A percentile compares a stretch with the other conserved stretches of the same genome.
Evolutionary conservation across 1,284 basidiomycete species (phyloP).

Genomic region (Trichosporon sp.): DNA sequence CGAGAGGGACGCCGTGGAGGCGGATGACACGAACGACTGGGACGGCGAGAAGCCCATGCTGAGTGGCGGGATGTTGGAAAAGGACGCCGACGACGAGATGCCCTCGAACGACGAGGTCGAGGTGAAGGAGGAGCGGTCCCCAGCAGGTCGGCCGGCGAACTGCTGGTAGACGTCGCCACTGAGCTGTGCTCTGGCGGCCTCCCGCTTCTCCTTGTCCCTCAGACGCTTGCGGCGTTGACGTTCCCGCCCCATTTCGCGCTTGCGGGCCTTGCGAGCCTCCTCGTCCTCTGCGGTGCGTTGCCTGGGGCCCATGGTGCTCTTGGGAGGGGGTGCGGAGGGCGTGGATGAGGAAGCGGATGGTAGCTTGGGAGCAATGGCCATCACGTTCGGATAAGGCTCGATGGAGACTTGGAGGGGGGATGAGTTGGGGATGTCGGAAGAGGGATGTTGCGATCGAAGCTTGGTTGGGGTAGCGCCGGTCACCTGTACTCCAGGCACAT

Average conservation of each 20-base stretch:
- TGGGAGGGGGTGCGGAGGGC: conserved; percentile 4
- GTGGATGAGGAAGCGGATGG: neutral
- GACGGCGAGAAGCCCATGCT: conserved; percentile 15
- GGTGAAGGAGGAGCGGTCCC: conserved; percentile 7
- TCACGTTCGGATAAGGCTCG: conserved; percentile 1
- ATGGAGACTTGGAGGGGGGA: neutral
- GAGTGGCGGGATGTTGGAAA: conserved; percentile 18
- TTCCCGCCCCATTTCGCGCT: conserved; percentile 24
- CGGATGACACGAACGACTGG: conserved; percentile 15
- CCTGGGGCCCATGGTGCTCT: conserved; percentile 8
- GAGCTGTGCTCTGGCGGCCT: conserved; percentile 1
- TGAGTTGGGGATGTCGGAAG: neutral
- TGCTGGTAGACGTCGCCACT: conserved; percentile 8
- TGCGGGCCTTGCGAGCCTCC: conserved; percentile 21
- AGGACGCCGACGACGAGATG: conserved; percentile 17
- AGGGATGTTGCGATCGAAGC: conserved; percentile 15
- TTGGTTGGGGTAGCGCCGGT: conserved; percentile 30
- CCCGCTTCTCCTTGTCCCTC: conserved; percentile 25
- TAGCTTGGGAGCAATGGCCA: neutral
- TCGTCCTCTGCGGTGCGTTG: conserved; percentile 14
- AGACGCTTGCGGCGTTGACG: conserved; percentile 23
- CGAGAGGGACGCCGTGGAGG: conserved; percentile 15
- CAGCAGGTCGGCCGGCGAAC: conserved; percentile 9
- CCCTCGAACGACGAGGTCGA: conserved; percentile 17
- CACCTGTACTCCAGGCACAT: conserved; percentile 20